These are phyloP conservation scores for Rheum nobile DNA, from an alignment of 148 eudicot genomes.

Conservation along the genomic window DNA sequence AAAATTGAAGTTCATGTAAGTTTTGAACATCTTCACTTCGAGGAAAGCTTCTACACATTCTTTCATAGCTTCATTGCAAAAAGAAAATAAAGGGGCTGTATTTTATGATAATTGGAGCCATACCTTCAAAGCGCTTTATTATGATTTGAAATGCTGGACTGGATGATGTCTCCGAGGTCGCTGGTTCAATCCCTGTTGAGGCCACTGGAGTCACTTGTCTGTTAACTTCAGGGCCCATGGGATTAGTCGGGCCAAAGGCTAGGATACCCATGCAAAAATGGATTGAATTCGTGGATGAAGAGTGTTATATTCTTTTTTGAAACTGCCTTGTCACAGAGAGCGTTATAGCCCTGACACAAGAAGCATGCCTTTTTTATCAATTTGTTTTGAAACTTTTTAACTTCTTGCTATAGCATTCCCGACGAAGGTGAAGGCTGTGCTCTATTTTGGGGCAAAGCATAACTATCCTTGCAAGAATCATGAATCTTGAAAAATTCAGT, in stretches of 20 bases:
- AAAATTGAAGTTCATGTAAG: conserved; percentile 31
- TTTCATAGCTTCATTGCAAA: not conserved
- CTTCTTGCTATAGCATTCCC: not conserved
- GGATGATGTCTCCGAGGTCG: not conserved
- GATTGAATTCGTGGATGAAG: not conserved
- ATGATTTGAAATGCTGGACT: not conserved
- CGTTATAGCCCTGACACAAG: not conserved
- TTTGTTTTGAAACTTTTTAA: not conserved
- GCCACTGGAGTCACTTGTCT: not conserved
- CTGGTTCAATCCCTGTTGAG: not conserved
- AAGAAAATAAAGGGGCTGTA: not conserved
- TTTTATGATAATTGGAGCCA: not conserved
- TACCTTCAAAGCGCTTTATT: not conserved
- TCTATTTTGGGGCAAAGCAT: not conserved
- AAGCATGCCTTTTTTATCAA: not conserved
- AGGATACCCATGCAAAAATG: not conserved
- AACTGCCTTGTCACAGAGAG: not conserved
- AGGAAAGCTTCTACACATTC: not conserved
- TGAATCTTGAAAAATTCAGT: not conserved
- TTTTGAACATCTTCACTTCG: not conserved
- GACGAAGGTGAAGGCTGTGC: not conserved
- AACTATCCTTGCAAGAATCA: not conserved
- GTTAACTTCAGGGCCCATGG: not conserved
- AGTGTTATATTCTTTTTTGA: not conserved
- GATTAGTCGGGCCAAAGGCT: not conserved